These are phyloP conservation scores for Didymella glomerata DNA, from an alignment of 2,329 filamentous ascomycete genomes.

Conservation along the genomic window DNA sequence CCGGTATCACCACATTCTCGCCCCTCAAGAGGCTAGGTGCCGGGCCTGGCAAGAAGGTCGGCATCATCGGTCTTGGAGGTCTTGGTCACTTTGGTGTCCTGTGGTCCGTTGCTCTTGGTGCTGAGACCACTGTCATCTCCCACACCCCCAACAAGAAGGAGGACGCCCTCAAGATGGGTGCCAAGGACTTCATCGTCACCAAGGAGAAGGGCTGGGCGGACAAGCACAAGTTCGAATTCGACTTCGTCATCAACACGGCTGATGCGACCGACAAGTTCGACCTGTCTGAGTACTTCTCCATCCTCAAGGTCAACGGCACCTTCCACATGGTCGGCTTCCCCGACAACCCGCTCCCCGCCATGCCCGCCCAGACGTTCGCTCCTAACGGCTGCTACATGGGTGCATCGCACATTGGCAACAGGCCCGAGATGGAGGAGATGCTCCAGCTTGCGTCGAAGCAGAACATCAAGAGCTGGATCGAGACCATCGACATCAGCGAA, in stretches of 20 bases:
- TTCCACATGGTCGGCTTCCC: slow-evolving; percentile 84
- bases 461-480: slow-evolving; percentile 64
- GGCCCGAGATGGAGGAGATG: slow-evolving; percentile 62
- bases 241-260: slow-evolving; percentile 79
- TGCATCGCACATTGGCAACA: slow-evolving; percentile 60
- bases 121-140: slow-evolving; percentile 69
- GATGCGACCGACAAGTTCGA: slow-evolving; percentile 75
- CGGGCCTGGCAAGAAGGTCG: slow-evolving; percentile 81
- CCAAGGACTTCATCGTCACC: slow-evolving; percentile 67
- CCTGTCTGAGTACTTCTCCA: slow-evolving; percentile 74
- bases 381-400: slow-evolving; percentile 70
- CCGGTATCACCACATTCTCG: slow-evolving; percentile 80
- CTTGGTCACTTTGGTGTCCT: slow-evolving; percentile 61
- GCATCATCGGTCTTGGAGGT: slow-evolving; percentile 71
- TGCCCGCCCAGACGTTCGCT: slow-evolving; percentile 78
- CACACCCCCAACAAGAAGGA: slow-evolving; percentile 67
- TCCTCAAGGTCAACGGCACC: slow-evolving; percentile 81
- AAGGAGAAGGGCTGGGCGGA: slow-evolving; percentile 67
- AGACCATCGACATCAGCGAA: slow-evolving; percentile 76
- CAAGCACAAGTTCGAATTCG: slow-evolving; percentile 68
- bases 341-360: slow-evolving; percentile 74
- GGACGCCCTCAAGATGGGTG: slow-evolving; percentile 66
- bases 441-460: slow-evolving; percentile 60
- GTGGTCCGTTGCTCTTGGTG: slow-evolving; percentile 63
- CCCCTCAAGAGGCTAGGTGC: slow-evolving; percentile 79